A percentile compares a stretch with the other conserved stretches of the same genome.
Evolutionary conservation across 345 rosid species (phyloP).

Genomic region (Aquilaria sinensis): DNA sequence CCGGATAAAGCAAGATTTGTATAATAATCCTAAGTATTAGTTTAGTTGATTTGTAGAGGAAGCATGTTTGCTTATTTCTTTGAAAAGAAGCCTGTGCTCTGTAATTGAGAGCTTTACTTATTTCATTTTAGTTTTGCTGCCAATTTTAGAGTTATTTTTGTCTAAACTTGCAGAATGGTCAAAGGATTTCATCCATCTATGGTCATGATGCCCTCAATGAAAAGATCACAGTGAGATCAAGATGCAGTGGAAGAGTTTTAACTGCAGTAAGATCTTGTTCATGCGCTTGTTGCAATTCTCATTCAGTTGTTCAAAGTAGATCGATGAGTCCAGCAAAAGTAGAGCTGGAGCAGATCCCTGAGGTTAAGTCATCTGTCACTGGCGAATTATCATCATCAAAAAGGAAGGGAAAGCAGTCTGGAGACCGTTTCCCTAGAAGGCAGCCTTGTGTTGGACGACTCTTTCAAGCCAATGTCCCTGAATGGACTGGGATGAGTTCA

Average conservation of each 20-base stretch:
- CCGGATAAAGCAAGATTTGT: no score
- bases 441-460: conserved; percentile 37
- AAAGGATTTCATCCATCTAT: conserved; percentile 50
- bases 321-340: conserved; percentile 12
- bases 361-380: conserved; percentile 8
- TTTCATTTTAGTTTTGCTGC: conserved; percentile 7
- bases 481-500: conserved; percentile 43
- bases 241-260: conserved; percentile 24
- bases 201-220: conserved; percentile 23
- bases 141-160: conserved; percentile 2
- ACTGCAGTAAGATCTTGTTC: conserved; percentile 13
- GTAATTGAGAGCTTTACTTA: not conserved
- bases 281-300: conserved; percentile 29
- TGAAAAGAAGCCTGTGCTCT: not conserved
- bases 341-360: not conserved
- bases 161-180: conserved; percentile 44
- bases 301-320: conserved; percentile 22
- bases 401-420: conserved; percentile 6
- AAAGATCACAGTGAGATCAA: conserved; percentile 28
- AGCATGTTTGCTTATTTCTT: no score
- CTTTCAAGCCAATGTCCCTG: conserved; percentile 66
- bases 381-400: conserved; percentile 12
- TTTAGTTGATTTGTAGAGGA: no score
- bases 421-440: conserved; percentile 16
- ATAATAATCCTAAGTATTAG: no score